phyloP scores from a whole-genome alignment of 768 basidiomycete genomes.

The Coprinopsis strossmayeri region DNA sequence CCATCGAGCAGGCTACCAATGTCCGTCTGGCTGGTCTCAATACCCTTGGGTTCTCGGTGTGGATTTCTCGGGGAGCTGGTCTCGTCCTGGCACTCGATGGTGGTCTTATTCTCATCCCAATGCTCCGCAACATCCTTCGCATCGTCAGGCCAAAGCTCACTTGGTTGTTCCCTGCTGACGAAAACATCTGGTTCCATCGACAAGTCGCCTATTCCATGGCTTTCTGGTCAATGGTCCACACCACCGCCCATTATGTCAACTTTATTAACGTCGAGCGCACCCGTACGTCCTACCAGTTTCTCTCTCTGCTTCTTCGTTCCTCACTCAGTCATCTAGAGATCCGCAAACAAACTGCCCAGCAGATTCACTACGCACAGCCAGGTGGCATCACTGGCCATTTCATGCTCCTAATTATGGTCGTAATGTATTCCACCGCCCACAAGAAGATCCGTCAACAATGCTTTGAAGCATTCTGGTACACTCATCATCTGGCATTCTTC shows the following conservation, averaged over 20 bases:
- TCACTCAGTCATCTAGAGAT: slow-evolving; percentile 50
- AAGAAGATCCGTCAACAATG: slow-evolving; percentile 81
- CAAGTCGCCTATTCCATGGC: slow-evolving; percentile 94
- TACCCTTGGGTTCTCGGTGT: slow-evolving; percentile 74
- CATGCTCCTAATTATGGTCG: slow-evolving; percentile 89
- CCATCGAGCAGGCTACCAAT: slow-evolving; percentile 46
- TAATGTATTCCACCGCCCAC: slow-evolving; percentile 91
- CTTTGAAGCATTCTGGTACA: slow-evolving; percentile 97
- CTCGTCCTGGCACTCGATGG: slow-evolving; percentile 86
- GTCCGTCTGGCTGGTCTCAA: slow-evolving; percentile 68
- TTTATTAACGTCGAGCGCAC: slow-evolving; percentile 87
- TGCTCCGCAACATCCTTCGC: slow-evolving; percentile 85
- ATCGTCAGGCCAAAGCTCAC: slow-evolving; percentile 71
- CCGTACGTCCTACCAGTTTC: slow-evolving; percentile 42
- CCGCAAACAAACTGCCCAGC: slow-evolving; percentile 64
- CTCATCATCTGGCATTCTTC: slow-evolving; percentile 91
- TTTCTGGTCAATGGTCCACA: slow-evolving; percentile 90
- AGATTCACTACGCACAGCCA: slow-evolving; percentile 84
- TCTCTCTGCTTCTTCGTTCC: background rate
- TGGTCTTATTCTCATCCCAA: slow-evolving; percentile 79
- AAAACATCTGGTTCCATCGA: slow-evolving; percentile 94
- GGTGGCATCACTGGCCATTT: slow-evolving; percentile 95
- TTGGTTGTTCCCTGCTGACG: slow-evolving; percentile 89
- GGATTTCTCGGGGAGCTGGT: slow-evolving; percentile 88
- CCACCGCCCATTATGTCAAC: slow-evolving; percentile 91